Conservation (phyloP, 495 filamentous ascomycete genomes). For the Penicillium desertorum region DNA sequence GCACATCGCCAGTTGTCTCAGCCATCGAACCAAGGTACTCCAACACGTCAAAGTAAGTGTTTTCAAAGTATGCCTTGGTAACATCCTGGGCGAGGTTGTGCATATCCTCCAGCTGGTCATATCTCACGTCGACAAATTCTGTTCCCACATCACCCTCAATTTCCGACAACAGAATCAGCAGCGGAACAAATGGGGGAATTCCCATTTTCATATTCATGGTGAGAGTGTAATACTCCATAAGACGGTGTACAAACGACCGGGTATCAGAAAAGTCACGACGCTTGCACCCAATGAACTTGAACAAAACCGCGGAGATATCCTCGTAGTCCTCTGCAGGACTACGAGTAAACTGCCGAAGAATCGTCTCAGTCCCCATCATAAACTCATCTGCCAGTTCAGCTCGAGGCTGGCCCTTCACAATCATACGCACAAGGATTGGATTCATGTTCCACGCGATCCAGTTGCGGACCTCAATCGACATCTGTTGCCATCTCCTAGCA, state of each 20-base stretch:
- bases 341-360: not conserved
- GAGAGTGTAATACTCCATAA: not conserved
- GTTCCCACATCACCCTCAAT: not conserved
- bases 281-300: not conserved
- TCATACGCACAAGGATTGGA: not conserved
- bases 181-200: not conserved
- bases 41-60: not conserved
- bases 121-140: not conserved
- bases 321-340: not conserved
- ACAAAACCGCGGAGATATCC: not conserved
- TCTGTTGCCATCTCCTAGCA: not conserved
- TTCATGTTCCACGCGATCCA: not conserved
- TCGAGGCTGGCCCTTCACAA: not conserved
- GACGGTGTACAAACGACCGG: not conserved
- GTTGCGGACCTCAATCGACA: not conserved
- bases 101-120: not conserved
- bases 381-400: not conserved
- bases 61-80: not conserved
- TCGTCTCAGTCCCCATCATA: not conserved
- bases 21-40: not conserved
- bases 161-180: not conserved
- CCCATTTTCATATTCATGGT: not conserved
- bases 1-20: not conserved
- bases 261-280: not conserved
- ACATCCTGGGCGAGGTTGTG: not conserved